Conservation (phyloP, 352 stramenopile genomes). For the Globisporangium splendens region DNA sequence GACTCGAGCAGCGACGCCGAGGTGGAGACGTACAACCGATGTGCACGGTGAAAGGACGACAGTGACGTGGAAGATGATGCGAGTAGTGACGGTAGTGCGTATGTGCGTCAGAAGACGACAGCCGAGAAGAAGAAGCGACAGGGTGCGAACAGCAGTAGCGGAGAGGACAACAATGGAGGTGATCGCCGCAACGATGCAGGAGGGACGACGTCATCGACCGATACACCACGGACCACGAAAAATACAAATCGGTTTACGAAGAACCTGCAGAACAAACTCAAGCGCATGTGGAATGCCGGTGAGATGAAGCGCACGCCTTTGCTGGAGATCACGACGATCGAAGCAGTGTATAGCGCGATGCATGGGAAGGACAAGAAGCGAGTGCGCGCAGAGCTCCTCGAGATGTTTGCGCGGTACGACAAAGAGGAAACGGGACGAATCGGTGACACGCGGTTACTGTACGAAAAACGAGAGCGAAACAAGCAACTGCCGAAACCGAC, state of each 20-base stretch:
- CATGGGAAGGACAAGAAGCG: slow-evolving; percentile 37
- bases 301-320: slow-evolving; percentile 54
- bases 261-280: slow-evolving; percentile 21
- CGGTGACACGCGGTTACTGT: slow-evolving; percentile 32
- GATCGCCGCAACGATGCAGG: neutral
- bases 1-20: neutral
- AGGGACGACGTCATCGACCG: slow-evolving; percentile 3
- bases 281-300: slow-evolving; percentile 27
- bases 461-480: no score
- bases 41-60: neutral
- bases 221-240: slow-evolving; percentile 2
- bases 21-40: slow-evolving; percentile 1
- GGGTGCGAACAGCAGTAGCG: neutral
- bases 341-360: slow-evolving; percentile 49
- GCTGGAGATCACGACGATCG: slow-evolving; percentile 39
- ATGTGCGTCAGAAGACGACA: neutral
- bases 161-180: neutral
- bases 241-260: slow-evolving; percentile 6
- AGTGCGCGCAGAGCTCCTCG: slow-evolving; percentile 34
- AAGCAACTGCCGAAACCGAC: slow-evolving; percentile 1
- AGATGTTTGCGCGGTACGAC: slow-evolving; percentile 57
- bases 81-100: neutral
- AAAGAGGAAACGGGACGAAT: slow-evolving; percentile 26
- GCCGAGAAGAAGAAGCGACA: slow-evolving; percentile 10
- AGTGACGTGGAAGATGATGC: slow-evolving; percentile 6